phyloP scores from a whole-genome alignment of 2,329 filamentous ascomycete genomes.

The Cytospora chrysosperma region DNA sequence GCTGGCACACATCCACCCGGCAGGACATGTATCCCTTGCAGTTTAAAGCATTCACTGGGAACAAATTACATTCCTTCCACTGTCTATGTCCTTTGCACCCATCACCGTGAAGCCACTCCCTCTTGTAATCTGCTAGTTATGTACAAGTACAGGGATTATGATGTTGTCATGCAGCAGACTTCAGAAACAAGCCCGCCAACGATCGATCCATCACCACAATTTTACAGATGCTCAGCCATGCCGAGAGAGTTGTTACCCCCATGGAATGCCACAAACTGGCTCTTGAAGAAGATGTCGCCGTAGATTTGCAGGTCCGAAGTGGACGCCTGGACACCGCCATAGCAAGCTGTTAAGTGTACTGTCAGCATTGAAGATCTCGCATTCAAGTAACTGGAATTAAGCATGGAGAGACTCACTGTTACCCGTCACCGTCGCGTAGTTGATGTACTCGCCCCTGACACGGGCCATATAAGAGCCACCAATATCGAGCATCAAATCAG shows the following conservation, averaged over 20 bases:
- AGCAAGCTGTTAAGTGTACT: constrained; percentile 49
- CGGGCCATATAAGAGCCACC: constrained; percentile 57
- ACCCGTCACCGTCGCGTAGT: constrained; percentile 50
- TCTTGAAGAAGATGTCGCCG: constrained; percentile 62
- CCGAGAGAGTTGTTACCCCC: constrained; percentile 54
- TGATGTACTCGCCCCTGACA: constrained; percentile 52
- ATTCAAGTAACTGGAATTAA: not conserved
- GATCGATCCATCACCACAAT: no score
- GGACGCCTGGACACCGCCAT: constrained; percentile 65
- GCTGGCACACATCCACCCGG: no score
- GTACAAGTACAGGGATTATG: no score
- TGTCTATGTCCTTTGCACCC: no score
- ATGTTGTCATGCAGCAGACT: no score
- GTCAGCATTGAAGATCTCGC: constrained; percentile 15
- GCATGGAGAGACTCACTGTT: constrained; percentile 44
- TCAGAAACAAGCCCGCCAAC: no score
- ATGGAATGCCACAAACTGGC: constrained; percentile 58
- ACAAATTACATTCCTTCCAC: no score
- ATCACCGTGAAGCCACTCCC: no score
- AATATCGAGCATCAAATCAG: constrained; percentile 54
- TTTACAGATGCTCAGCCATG: constrained; percentile 42
- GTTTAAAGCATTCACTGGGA: no score
- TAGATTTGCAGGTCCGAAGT: constrained; percentile 58
- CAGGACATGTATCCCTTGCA: no score
- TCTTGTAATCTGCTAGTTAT: no score